These are phyloP conservation scores for Thielaviopsis ethacetica DNA, from an alignment of 2,329 filamentous ascomycete species.

Conservation along the genomic window DNA sequence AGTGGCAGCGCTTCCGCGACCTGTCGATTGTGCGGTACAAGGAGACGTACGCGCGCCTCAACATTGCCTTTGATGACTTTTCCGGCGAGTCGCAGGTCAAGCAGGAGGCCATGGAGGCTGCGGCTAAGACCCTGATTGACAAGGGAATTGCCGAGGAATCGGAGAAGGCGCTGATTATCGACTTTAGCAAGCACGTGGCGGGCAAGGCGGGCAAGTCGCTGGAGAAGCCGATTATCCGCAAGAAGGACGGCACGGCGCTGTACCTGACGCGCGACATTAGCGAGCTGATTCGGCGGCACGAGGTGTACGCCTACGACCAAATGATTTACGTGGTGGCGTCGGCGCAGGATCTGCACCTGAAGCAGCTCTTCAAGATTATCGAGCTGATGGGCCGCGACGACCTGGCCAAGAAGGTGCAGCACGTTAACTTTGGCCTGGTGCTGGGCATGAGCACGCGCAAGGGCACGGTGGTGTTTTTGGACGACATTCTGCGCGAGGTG, in stretches of 20 bases:
- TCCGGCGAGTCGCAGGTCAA: slow-evolving; percentile 60
- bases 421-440: slow-evolving; percentile 62
- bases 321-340: slow-evolving; percentile 68
- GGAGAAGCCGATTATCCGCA: slow-evolving; percentile 54
- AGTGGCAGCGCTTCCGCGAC: slow-evolving; percentile 51
- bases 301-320: slow-evolving; percentile 53
- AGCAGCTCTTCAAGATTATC: slow-evolving; percentile 62
- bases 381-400: slow-evolving; percentile 55
- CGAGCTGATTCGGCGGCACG: slow-evolving; percentile 49
- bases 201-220: slow-evolving; percentile 53
- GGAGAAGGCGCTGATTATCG: slow-evolving; percentile 55
- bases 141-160: slow-evolving; percentile 51
- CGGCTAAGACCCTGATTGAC: slow-evolving; percentile 45
- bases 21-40: slow-evolving; percentile 51
- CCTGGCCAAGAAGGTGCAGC: slow-evolving; percentile 50
- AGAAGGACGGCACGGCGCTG: slow-evolving; percentile 58
- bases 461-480: slow-evolving; percentile 58
- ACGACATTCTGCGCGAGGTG: slow-evolving; percentile 62
- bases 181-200: slow-evolving; percentile 51
- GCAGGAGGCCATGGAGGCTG: slow-evolving; percentile 47
- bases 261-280: slow-evolving; percentile 68
- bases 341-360: slow-evolving; percentile 56
- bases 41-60: slow-evolving; percentile 51
- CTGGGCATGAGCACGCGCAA: slow-evolving; percentile 54
- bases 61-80: slow-evolving; percentile 57